A percentile compares a stretch with the other conserved stretches of the same genome.
These are phyloP conservation scores for Mortierella polycephala DNA, from an alignment of 371 early-diverging fungal genomes.

Conservation along the genomic window DNA sequence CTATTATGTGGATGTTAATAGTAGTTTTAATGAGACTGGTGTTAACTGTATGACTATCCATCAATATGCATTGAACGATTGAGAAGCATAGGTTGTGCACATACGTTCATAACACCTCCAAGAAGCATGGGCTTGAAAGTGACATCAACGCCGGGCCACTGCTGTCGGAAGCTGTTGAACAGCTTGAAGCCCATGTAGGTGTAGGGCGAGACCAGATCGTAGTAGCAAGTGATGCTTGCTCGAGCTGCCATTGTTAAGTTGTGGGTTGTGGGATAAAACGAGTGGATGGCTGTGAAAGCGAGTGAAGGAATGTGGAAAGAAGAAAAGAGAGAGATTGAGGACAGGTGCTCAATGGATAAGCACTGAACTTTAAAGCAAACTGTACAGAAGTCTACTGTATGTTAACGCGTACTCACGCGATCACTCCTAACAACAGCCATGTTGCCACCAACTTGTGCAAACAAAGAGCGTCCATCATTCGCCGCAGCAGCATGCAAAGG, in stretches of 20 bases:
- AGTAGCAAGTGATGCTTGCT: slow-evolving; percentile 39
- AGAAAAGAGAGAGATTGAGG: no score
- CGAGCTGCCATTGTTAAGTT: slow-evolving; percentile 27
- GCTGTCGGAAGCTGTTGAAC: slow-evolving; percentile 28
- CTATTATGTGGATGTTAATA: slow-evolving; percentile 4
- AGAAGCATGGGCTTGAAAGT: slow-evolving; percentile 42
- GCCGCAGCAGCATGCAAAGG: no score
- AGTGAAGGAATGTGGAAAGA: no score
- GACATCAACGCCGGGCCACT: slow-evolving; percentile 43
- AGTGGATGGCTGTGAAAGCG: no score
- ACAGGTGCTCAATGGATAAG: no score
- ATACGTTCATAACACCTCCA: slow-evolving; percentile 47
- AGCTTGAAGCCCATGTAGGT: slow-evolving; percentile 47
- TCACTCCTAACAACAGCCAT: no score
- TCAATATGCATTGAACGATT: background rate
- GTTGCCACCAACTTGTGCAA: no score
- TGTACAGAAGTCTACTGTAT: no score
- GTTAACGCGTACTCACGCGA: no score
- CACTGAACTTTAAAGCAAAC: no score
- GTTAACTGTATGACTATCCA: background rate
- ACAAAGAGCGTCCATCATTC: no score
- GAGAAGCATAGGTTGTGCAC: background rate
- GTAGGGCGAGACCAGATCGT: slow-evolving; percentile 50
- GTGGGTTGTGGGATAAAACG: background rate
- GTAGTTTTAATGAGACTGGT: no score